Base-by-base conservation (phyloP, 768 basidiomycete species). In the Naganishia randhawae region DNA sequence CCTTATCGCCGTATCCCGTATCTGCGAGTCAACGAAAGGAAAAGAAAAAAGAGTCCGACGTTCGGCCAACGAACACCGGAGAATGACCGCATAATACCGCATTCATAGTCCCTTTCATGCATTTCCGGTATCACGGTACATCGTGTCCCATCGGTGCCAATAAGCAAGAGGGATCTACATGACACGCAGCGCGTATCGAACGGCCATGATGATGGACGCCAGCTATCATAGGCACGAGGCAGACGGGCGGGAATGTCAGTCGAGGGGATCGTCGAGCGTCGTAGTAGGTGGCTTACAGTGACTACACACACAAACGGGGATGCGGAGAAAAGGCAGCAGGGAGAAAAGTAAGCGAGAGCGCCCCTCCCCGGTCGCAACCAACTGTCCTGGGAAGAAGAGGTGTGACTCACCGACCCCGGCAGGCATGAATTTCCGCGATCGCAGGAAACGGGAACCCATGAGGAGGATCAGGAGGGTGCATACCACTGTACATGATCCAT, bases 401-500 rank as follows among this genome's bases (percentile, higher is more conserved):
- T 22, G 35, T 51, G 11, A 68, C 67, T 62, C 27, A 69, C 68
- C 62, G 41, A 64, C 33, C 22, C 74, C 74, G 5, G 74, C 74
- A 0, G 74, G 74, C 72, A 75, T 73, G 66, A 75, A 67, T 64
- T 69, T 69, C 10, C 70, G 35, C 0, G 55, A 37, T 16, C 62
- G 66, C 3, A 64, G 4, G 66, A 72, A 72, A 19, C 72, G 64
- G 3, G 45, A 41, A 25, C 74, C 74, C 74, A 75, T 75, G 22
- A 69, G 64, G 4, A 73, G 2, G 19, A 57, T 5, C 27, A 75
- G 48, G 4, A 71, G 3, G 27, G 67, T 71, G 41, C 69, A 71
- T 68, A 70, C 35, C 25, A 32, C 51, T 68, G 39, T 9, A 42
- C n/a, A 1, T 22, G 39, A 13, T 29, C 53, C 4, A 33, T n/a